phyloP scores from a whole-genome alignment of 2,329 filamentous ascomycete genomes.

The Cercospora janseana region DNA sequence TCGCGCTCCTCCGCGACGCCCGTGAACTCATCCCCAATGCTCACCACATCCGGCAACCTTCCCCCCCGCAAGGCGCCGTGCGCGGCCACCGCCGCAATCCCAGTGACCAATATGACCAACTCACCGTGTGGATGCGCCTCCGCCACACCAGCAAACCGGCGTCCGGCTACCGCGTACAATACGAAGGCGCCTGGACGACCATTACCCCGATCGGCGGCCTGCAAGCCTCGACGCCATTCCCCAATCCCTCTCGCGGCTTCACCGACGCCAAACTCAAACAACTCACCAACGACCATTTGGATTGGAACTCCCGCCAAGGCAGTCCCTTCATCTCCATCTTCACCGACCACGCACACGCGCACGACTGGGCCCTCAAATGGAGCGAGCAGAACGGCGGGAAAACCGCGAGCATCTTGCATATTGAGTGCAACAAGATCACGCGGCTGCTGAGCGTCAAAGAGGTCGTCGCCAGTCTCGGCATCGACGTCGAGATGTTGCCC shows the following conservation, averaged over 20 bases:
- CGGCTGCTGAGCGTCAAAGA: constrained; percentile 16
- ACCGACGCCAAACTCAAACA: constrained; percentile 14
- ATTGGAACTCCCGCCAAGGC: constrained; percentile 13
- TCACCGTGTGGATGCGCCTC: constrained; percentile 20
- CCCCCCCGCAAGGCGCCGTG: background rate
- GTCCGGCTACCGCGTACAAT: constrained; percentile 17
- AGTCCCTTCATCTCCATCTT: constrained; percentile 19
- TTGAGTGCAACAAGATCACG: constrained; percentile 20
- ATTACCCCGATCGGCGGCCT: constrained; percentile 15
- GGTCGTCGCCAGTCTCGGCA: constrained; percentile 9
- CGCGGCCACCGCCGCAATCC: constrained; percentile 9
- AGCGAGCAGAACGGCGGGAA: constrained; percentile 12
- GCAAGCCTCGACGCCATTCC: constrained; percentile 13
- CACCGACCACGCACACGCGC: constrained; percentile 11
- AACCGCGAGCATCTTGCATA: constrained; percentile 1
- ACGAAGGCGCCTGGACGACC: constrained; percentile 13
- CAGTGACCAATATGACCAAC: constrained; percentile 13
- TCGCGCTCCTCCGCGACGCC: constrained; percentile 9
- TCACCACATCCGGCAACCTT: constrained; percentile 7
- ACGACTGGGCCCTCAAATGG: constrained; percentile 18
- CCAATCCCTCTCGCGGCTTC: constrained; percentile 16
- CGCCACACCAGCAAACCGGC: constrained; percentile 15
- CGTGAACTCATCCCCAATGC: constrained; percentile 2
- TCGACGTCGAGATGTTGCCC: constrained; percentile 6
- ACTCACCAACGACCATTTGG: constrained; percentile 17